Base-by-base conservation (phyloP, 208 protist genomes). In the Trypanosomatidae sp. region DNA sequence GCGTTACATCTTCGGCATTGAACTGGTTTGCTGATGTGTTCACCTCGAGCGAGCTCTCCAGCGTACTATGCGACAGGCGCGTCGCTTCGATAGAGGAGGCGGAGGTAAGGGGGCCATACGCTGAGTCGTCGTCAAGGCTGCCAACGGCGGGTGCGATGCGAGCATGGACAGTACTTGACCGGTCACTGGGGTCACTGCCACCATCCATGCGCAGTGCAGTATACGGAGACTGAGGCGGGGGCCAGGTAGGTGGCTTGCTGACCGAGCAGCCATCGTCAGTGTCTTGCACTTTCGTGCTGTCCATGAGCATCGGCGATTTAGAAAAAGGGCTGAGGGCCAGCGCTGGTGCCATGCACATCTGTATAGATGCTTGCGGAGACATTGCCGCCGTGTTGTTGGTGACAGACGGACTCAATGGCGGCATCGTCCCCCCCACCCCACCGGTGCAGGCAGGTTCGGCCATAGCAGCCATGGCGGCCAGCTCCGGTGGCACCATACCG, bases 81-180 rank as follows among this genome's bases (percentile, higher is more conserved):
- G 66, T 30, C 66, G 66, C 43, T 50, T 47, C 30, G 13, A 49
- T 25, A 15, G 66, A 47, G 28, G 66, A 69, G 49, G 44, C 33
- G 28, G 66, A 41, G 1, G 46, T 59, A 49, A 56, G 66, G 12
- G 46, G 43, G 17, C 3, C 30, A 41, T 46, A 8, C 1, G 13
- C 66, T 3, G 47, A 59, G 28, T 69, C 66, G 17, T 56, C 66
- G 28, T 25, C 49, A 13, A 15, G 9, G 47, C 66, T 56, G n/a
- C 47, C 4, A 30, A 7, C 15, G 28, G 47, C 46, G 46, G 25
- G 64, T 30, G 44, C 15, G 30, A 25, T 33, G 30, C 25, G 60
- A 46, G 22, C 60, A 8, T 46, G 60, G 43, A 30, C 15, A 19
- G 60, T 46, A 12, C 39, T 36, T 28, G 39, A 10, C 36, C 3